Evolutionary conservation across 2,329 filamentous ascomycete species (phyloP).

Genomic region (Acrocalymma vagum): DNA sequence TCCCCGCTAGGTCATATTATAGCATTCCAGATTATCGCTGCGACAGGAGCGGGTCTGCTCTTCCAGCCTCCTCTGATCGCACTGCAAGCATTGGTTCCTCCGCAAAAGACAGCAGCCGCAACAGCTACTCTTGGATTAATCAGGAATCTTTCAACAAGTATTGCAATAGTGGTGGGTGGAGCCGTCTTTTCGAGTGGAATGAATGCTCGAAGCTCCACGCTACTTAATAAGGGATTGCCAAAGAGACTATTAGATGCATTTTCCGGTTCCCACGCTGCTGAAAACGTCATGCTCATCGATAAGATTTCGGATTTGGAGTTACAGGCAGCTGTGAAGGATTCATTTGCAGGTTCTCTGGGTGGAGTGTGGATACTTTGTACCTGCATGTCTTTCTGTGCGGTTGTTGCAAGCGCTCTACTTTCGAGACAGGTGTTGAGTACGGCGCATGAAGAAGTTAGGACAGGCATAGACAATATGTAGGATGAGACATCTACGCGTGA

Average conservation of each 20-base stretch:
- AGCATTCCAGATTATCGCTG: constrained; percentile 56
- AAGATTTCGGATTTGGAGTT: constrained; percentile 53
- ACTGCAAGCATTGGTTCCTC: constrained; percentile 56
- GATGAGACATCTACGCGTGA: too few species aligned
- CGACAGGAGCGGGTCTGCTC: constrained; percentile 56
- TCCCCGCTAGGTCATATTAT: constrained; percentile 40
- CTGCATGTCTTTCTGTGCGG: constrained; percentile 38
- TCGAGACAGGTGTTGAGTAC: constrained; percentile 40
- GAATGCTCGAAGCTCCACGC: constrained; percentile 60
- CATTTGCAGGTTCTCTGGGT: constrained; percentile 47
- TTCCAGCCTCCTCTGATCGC: constrained; percentile 62
- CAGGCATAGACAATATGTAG: constrained; percentile 42
- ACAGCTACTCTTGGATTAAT: constrained; percentile 57
- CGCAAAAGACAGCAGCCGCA: constrained; percentile 56
- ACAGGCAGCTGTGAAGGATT: constrained; percentile 41
- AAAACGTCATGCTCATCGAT: constrained; percentile 63
- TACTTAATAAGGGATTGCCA: constrained; percentile 55
- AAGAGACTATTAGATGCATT: constrained; percentile 57
- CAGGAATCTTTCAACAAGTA: constrained; percentile 46
- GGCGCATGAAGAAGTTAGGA: constrained; percentile 51
- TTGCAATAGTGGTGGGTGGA: constrained; percentile 55
- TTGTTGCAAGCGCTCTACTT: constrained; percentile 41
- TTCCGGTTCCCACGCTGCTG: constrained; percentile 63
- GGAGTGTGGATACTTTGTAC: constrained; percentile 54
- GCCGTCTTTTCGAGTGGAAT: constrained; percentile 63